phyloP scores from a whole-genome alignment of 1,284 basidiomycete species.

The Fistulinella staudtii region DNA sequence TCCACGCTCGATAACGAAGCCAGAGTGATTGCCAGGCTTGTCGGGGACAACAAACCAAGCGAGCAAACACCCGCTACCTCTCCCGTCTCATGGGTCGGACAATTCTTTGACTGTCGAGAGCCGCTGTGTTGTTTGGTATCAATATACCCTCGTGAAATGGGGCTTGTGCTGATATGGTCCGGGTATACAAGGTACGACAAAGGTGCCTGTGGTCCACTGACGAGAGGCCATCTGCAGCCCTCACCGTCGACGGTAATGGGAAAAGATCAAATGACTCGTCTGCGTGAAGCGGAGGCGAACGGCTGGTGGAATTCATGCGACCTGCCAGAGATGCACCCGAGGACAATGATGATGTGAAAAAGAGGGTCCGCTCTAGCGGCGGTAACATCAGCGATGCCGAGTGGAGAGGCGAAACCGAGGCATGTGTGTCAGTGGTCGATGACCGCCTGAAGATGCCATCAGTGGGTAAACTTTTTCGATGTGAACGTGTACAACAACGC shows the following conservation, averaged over 20 bases:
- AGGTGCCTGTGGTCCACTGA: constrained; percentile 4
- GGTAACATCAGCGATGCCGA: constrained; percentile 30
- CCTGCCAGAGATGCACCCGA: constrained; percentile 17
- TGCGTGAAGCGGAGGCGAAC: not conserved
- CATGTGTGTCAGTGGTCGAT: constrained; percentile 19
- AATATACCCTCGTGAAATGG: too few relatives aligned
- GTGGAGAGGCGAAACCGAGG: constrained; percentile 25
- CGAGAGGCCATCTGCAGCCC: constrained; percentile 3
- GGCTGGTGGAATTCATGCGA: not conserved
- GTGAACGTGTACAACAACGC: constrained; percentile 11
- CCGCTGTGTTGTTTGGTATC: too few relatives aligned
- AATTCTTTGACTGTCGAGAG: constrained; percentile 13
- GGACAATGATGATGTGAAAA: constrained; percentile 27
- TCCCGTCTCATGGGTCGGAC: constrained; percentile 6
- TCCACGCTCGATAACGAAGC: constrained; percentile 24
- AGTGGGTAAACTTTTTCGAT: not conserved
- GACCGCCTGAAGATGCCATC: constrained; percentile 3
- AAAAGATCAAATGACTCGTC: constrained; percentile 17
- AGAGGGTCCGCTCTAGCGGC: constrained; percentile 28
- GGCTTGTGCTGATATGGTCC: not conserved
- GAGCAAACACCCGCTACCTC: constrained; percentile 6
- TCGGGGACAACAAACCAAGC: constrained; percentile 24
- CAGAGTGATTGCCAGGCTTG: constrained; percentile 21
- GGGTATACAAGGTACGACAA: constrained; percentile 27
- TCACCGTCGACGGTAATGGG: constrained; percentile 17